Percentiles rank a stretch among this genome's conserved stretches.
These are phyloP conservation scores for Syzygium syzygioides DNA, from an alignment of 441 rosid species.

Conservation along the genomic window DNA sequence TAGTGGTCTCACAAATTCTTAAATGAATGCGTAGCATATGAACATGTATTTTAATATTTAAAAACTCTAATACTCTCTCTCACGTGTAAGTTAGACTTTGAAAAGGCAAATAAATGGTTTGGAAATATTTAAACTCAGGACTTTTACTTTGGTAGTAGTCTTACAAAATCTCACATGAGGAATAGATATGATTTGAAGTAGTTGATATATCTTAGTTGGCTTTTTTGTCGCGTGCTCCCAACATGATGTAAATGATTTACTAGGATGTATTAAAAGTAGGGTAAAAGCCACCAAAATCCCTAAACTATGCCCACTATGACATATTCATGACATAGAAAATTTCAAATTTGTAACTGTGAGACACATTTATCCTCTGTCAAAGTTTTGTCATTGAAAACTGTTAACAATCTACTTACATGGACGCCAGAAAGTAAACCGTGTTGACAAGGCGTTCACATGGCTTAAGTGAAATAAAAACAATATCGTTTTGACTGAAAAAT, in stretches of 20 bases:
- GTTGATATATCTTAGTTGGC: background rate
- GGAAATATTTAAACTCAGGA: background rate
- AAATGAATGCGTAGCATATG: background rate
- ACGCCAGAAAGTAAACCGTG: no score
- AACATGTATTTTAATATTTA: background rate
- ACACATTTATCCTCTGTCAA: no score
- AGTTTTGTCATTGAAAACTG: no score
- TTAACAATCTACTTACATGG: no score
- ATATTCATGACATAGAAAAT: no score
- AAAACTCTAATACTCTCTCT: background rate
- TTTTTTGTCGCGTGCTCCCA: background rate
- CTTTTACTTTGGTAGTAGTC: background rate
- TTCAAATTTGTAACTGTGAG: no score
- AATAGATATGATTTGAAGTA: background rate
- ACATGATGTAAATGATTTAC: background rate
- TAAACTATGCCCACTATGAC: no score
- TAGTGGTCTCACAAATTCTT: no score
- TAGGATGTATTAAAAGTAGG: background rate
- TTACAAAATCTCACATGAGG: background rate
- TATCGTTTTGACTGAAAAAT: no score
- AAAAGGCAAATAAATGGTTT: background rate
- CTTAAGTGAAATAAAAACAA: no score
- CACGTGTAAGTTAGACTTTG: background rate
- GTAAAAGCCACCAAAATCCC: no score
- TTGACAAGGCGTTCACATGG: no score